Evolutionary conservation across 805 yeast genomes (phyloP).

Genomic region (Hagleromyces aurorensis): DNA sequence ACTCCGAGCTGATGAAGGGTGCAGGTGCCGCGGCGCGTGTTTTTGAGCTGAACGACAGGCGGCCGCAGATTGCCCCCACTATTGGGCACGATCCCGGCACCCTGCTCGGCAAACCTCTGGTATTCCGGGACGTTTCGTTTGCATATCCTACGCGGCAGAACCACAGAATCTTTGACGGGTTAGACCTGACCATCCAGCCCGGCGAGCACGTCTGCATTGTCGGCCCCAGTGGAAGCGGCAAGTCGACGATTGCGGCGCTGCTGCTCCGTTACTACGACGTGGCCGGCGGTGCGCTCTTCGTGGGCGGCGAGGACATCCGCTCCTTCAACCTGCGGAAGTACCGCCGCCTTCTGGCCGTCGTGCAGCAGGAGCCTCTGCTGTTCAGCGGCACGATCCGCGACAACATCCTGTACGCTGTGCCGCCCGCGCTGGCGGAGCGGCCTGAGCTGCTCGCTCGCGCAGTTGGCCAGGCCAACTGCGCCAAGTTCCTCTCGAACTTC

Average conservation of each 20-base stretch:
- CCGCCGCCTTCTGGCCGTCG: slow-evolving; percentile 75
- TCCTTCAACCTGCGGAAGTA: slow-evolving; percentile 64
- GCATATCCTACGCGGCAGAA: slow-evolving; percentile 80
- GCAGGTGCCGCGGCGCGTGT: slow-evolving; percentile 91
- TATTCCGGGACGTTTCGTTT: slow-evolving; percentile 57
- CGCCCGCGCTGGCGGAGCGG: slow-evolving; percentile 42
- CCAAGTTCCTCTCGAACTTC: slow-evolving; percentile 57
- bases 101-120: slow-evolving; percentile 35
- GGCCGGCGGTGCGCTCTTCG: slow-evolving; percentile 46
- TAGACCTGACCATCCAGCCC: slow-evolving; percentile 54
- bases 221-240: slow-evolving; percentile 97
- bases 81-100: slow-evolving; percentile 41
- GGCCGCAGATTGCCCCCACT: slow-evolving; percentile 63
- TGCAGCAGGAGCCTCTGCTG: slow-evolving; percentile 85
- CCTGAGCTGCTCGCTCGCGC: slow-evolving; percentile 56
- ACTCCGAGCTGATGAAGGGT: slow-evolving; percentile 93
- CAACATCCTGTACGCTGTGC: slow-evolving; percentile 68
- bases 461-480: slow-evolving; percentile 63
- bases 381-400: slow-evolving; percentile 82
- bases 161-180: slow-evolving; percentile 51
- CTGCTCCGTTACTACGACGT: slow-evolving; percentile 83
- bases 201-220: slow-evolving; percentile 92
- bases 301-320: slow-evolving; percentile 58
- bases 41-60: slow-evolving; percentile 75
- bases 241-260: slow-evolving; percentile 77